Percentiles rank a stretch among this genome's conserved stretches.
phyloP scores from a whole-genome alignment of 148 eudicot genomes.

The Persicaria tinctoria region DNA sequence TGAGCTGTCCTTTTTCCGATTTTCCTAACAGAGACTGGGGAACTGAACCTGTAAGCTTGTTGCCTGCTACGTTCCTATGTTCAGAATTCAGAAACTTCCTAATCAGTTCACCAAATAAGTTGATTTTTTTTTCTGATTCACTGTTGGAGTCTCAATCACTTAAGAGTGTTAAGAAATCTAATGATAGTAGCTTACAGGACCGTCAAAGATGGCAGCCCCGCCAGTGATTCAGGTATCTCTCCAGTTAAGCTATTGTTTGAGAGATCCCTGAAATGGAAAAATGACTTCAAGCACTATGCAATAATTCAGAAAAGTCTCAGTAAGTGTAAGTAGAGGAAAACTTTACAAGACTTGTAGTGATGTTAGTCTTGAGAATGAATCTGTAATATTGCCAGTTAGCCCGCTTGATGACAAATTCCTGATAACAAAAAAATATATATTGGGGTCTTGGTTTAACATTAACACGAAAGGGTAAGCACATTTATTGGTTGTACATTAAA shows the following conservation, averaged over 20 bases:
- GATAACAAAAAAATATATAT: not conserved
- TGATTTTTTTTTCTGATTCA: not conserved
- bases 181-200: conserved; percentile 5
- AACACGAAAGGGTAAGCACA: not conserved
- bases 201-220: conserved; percentile 1
- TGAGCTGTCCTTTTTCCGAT: not conserved
- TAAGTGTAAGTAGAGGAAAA: too few species aligned
- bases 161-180: not conserved
- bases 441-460: not conserved
- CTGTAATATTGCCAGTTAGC: conserved; percentile 7
- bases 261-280: conserved; percentile 6
- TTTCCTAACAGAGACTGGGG: not conserved
- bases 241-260: conserved; percentile 11
- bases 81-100: not conserved
- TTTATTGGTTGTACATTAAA: not conserved
- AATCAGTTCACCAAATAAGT: not conserved
- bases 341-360: conserved; percentile 9
- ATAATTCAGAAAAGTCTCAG: not conserved
- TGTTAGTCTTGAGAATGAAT: conserved; percentile 3
- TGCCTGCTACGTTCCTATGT: conserved; percentile 12
- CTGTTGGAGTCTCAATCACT: not conserved
- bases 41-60: conserved; percentile 10
- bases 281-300: not conserved
- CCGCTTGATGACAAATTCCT: conserved; percentile 16
- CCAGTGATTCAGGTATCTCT: conserved; percentile 6